A percentile compares a stretch with the other conserved stretches of the same genome.
Conservation (phyloP, 2,329 filamentous ascomycete species). For the Emmonsiellopsis sp. region DNA sequence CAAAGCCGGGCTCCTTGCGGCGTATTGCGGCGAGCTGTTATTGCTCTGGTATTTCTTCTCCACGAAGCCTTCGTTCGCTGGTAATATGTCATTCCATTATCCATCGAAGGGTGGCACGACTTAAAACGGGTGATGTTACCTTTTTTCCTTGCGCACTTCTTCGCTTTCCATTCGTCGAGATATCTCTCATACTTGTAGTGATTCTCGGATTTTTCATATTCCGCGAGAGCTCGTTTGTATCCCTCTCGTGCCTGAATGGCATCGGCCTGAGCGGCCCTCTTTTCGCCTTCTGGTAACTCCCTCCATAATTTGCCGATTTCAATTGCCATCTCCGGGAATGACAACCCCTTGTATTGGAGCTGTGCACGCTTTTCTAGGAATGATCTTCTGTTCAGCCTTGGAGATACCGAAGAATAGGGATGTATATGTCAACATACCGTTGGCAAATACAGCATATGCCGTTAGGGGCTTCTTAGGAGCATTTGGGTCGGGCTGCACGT, state of each 20-base stretch:
- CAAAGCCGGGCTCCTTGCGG: background rate
- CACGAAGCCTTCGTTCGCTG: background rate
- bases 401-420: background rate
- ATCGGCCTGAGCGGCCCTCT: slow-evolving; percentile 1
- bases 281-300: slow-evolving; percentile 6
- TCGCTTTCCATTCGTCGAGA: slow-evolving; percentile 4
- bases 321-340: slow-evolving; percentile 8
- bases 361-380: slow-evolving; percentile 6
- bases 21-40: background rate
- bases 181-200: slow-evolving; percentile 3
- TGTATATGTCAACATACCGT: slow-evolving; percentile 1
- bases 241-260: slow-evolving; percentile 4
- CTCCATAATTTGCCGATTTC: slow-evolving; percentile 7
- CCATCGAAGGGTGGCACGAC: background rate
- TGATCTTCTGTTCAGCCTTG: background rate
- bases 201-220: slow-evolving; percentile 5
- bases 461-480: slow-evolving; percentile 7
- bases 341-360: slow-evolving; percentile 4
- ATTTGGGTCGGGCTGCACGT: slow-evolving; percentile 5
- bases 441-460: slow-evolving; percentile 6
- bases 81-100: background rate
- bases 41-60: background rate
- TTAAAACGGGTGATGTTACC: background rate
- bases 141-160: slow-evolving; percentile 4
- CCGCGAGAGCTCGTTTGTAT: slow-evolving; percentile 2